Base-by-base conservation (phyloP, 2,329 filamentous ascomycete genomes). In the Fusarium tuaranense region DNA sequence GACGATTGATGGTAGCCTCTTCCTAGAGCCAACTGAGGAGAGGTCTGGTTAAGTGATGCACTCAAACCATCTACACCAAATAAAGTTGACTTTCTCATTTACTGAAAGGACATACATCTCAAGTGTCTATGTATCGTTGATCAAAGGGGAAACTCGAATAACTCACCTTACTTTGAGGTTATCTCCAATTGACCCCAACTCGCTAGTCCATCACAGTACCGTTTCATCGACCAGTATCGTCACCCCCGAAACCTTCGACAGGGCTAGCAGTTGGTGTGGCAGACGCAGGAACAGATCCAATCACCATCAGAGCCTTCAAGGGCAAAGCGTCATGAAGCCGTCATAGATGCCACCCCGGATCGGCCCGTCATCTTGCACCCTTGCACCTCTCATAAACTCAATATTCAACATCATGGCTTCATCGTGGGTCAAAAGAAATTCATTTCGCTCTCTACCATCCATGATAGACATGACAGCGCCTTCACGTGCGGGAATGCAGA, bases 251-350 rank as follows among this genome's bases (percentile, higher is more conserved):
- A n/a, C 44, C 22, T 55, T 18, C 5, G 12, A 34, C 13, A 64
- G 46, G 22, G 32, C n/a, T 38, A 61, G 53, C 20, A 10, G 51
- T n/a, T 62, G 72, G 59, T 69, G 63, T 61, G 57, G 53, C 48
- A 59, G 59, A 65, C 20, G 65, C 69, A 74, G 72, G 72, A 64
- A 70, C 72, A 65, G 41, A 20, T 16, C 55, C 55, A 74, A 64
- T 66, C 25, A 69, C 32, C 14, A 41, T 53, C 32, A 6, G 9
- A 59, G 32, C 5, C 48, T 38, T 41, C 5, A 27, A 39, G 16
- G 30, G 63, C 25, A 16, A 34, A 12, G 20, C 34, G 57, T 64
- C 71, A 71, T 59, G 20, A 30, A 63, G 25, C 38, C 38, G 36
- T 65, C 64, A 66, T 69, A 46, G 18, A 25, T 59, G 58, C 30